phyloP scores from a whole-genome alignment of 2,329 filamentous ascomycete species.

The Chaetomiaceae sp. region DNA sequence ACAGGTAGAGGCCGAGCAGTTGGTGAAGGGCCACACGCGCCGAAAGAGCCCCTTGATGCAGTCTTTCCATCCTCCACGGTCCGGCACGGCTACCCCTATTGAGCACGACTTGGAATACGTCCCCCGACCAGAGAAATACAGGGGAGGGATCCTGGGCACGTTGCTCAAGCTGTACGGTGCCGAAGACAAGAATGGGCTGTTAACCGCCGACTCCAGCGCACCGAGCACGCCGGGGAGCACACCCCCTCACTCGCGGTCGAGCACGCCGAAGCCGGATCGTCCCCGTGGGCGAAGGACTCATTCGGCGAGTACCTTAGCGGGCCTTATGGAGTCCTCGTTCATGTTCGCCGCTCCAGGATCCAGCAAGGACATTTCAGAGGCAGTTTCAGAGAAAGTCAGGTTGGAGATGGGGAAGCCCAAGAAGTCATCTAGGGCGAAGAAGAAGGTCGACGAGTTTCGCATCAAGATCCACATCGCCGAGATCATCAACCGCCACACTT shows the following conservation, averaged over 20 bases:
- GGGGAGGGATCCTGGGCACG: constrained; percentile 67
- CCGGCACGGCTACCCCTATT: constrained; percentile 41
- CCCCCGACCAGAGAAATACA: constrained; percentile 62
- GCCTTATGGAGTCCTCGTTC: constrained; percentile 51
- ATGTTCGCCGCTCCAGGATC: constrained; percentile 46
- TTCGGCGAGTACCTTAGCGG: constrained; percentile 45
- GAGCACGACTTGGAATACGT: constrained; percentile 60
- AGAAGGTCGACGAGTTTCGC: constrained; percentile 32
- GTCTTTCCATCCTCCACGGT: constrained; percentile 38
- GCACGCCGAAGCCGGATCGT: constrained; percentile 32
- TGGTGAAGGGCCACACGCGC: constrained; percentile 24
- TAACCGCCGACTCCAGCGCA: constrained; percentile 35
- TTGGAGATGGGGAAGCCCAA: constrained; percentile 22
- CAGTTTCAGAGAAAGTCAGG: constrained; percentile 43
- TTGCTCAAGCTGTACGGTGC: constrained; percentile 64
- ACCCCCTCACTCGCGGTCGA: constrained; percentile 37
- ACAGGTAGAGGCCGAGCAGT: constrained; percentile 22
- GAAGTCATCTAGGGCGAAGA: constrained; percentile 23
- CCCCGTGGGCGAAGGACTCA: constrained; percentile 40
- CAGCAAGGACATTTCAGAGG: constrained; percentile 41
- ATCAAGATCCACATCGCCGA: constrained; percentile 59
- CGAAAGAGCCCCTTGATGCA: constrained; percentile 20
- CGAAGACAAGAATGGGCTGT: constrained; percentile 35
- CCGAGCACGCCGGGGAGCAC: constrained; percentile 41
- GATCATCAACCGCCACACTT: constrained; percentile 74